phyloP scores from a whole-genome alignment of 805 yeast genomes.

The Candida sithepensis region DNA sequence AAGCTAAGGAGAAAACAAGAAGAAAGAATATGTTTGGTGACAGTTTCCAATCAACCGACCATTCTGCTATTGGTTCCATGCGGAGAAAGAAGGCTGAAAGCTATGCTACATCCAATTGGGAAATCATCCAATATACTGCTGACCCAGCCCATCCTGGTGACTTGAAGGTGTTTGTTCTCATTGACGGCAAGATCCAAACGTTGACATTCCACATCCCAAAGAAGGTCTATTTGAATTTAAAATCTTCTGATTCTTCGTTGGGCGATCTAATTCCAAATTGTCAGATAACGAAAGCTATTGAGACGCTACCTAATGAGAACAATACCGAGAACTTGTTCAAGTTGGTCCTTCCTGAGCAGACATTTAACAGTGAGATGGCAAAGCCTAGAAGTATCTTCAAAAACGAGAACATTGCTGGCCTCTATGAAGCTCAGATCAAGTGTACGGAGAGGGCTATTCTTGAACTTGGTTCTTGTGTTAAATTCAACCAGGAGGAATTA shows the following conservation, averaged over 20 bases:
- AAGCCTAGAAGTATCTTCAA: slow-evolving; percentile 62
- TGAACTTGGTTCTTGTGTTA: slow-evolving; percentile 70
- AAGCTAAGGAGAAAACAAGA: slow-evolving; percentile 66
- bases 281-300: slow-evolving; percentile 53
- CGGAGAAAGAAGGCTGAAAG: slow-evolving; percentile 75
- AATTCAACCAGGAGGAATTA: slow-evolving; percentile 64
- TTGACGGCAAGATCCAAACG: slow-evolving; percentile 70
- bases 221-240: slow-evolving; percentile 64
- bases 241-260: slow-evolving; percentile 34
- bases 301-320: slow-evolving; percentile 69
- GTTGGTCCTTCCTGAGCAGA: slow-evolving; percentile 64
- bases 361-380: slow-evolving; percentile 50
- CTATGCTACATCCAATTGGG: slow-evolving; percentile 80
- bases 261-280: slow-evolving; percentile 41
- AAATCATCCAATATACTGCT: slow-evolving; percentile 64
- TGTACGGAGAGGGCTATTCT: slow-evolving; percentile 72
- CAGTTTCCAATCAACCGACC: slow-evolving; percentile 38
- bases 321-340: slow-evolving; percentile 52
- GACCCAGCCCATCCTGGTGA: slow-evolving; percentile 65
- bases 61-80: slow-evolving; percentile 64
- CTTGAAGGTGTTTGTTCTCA: slow-evolving; percentile 64
- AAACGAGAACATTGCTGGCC: slow-evolving; percentile 56
- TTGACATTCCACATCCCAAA: slow-evolving; percentile 74
- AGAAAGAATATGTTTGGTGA: slow-evolving; percentile 79
- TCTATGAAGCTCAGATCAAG: slow-evolving; percentile 72